Conservation (phyloP, 345 rosid genomes). For the Reutealis trisperma region DNA sequence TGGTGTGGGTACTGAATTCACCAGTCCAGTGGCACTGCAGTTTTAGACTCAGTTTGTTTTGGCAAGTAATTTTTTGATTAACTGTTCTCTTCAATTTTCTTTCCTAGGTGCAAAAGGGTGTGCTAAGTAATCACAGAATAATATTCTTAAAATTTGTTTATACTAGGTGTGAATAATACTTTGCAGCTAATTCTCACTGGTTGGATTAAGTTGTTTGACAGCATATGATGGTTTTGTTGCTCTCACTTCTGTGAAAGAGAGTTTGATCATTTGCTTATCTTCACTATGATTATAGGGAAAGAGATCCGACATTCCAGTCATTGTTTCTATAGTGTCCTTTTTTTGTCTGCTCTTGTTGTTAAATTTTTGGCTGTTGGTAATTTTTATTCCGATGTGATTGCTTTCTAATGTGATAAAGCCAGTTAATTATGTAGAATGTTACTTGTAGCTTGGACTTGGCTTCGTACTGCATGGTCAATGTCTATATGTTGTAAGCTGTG, state of each 20-base stretch:
- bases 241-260: neutral
- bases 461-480: slow-evolving; percentile 2
- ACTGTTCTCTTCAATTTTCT: neutral
- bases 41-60: neutral
- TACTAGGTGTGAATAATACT: too few species aligned
- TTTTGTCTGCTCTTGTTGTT: neutral
- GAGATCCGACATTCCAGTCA: neutral
- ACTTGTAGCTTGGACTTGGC: slow-evolving; percentile 1
- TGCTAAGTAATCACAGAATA: neutral
- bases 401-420: neutral
- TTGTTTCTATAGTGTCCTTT: neutral
- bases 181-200: too few species aligned
- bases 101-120: neutral
- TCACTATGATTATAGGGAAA: neutral
- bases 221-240: neutral
- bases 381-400: neutral
- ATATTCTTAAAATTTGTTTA: neutral
- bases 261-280: neutral
- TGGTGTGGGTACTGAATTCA: neutral
- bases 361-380: neutral
- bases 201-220: neutral
- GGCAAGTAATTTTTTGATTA: neutral
- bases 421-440: neutral
- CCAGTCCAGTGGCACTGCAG: neutral
- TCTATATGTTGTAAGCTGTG: neutral